These are phyloP conservation scores for Ambrosia artemisiifolia DNA, from an alignment of 129 eudicot species.

Conservation along the genomic window DNA sequence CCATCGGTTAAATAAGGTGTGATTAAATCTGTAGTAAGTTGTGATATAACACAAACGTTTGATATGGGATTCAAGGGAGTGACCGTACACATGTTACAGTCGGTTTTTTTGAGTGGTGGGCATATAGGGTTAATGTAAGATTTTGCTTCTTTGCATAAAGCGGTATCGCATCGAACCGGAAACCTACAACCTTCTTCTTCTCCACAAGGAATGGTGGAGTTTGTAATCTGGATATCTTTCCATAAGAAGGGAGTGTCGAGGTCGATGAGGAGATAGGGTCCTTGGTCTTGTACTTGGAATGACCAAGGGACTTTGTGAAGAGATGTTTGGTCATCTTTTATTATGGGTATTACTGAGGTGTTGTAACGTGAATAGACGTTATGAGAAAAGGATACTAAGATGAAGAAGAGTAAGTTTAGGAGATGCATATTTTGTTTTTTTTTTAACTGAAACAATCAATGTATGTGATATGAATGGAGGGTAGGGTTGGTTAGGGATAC, in stretches of 20 bases:
- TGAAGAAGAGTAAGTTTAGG: not conserved
- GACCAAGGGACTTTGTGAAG: not conserved
- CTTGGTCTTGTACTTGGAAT: not conserved
- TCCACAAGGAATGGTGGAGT: not conserved
- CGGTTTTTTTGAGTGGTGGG: not conserved
- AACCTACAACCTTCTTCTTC: not conserved
- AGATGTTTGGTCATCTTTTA: not conserved
- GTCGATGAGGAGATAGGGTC: conserved; percentile 1
- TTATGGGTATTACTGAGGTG: conserved; percentile 3
- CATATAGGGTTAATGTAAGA: not conserved
- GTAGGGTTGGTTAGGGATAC: too few relatives aligned
- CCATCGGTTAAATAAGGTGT: not conserved
- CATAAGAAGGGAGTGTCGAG: not conserved
- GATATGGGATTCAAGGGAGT: not conserved
- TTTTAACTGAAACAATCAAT: too few relatives aligned
- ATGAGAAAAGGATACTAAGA: not conserved
- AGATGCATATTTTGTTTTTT: not conserved
- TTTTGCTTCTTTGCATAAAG: not conserved
- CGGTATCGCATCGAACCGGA: not conserved
- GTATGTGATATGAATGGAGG: too few relatives aligned
- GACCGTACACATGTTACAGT: not conserved
- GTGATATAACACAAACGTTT: not conserved
- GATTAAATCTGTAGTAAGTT: not conserved
- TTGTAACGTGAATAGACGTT: not conserved
- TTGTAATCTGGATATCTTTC: not conserved